These are phyloP conservation scores for Echites panduratus DNA, from an alignment of 257 asterid genomes.

Conservation along the genomic window DNA sequence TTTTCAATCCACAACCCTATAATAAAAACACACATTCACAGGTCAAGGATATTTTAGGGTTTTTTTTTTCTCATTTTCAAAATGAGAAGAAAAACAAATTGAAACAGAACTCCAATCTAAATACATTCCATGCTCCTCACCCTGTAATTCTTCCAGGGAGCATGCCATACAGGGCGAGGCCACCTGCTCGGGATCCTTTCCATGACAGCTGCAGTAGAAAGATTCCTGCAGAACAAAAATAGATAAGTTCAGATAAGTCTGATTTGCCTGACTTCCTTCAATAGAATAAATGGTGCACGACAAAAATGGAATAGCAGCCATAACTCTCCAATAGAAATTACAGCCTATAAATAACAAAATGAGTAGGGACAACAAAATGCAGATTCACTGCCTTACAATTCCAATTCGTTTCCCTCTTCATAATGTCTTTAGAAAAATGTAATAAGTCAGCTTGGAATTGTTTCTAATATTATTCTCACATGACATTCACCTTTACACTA, in stretches of 20 bases:
- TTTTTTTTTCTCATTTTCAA: background rate
- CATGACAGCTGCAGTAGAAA: slow-evolving; percentile 96
- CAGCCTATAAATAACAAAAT: background rate
- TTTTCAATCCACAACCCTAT: background rate
- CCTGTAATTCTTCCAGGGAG: slow-evolving; percentile 98
- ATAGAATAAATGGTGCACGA: background rate
- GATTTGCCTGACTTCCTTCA: background rate
- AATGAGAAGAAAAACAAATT: background rate
- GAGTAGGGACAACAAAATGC: background rate
- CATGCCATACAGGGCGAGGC: slow-evolving; percentile 96
- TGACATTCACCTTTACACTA: background rate
- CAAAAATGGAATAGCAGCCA: background rate
- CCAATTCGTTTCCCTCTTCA: background rate
- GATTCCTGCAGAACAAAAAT: slow-evolving; percentile 43
- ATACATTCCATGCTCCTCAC: slow-evolving; percentile 32
- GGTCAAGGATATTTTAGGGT: background rate
- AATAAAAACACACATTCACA: background rate
- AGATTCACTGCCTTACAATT: background rate
- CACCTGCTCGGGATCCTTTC: slow-evolving; percentile 97
- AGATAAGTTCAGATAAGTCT: background rate
- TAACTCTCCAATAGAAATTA: background rate
- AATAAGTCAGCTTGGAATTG: too few relatives aligned
- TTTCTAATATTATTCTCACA: too few relatives aligned
- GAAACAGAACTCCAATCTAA: background rate
- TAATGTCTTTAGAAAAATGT: too few relatives aligned